Evolutionary conservation across 2,329 filamentous ascomycete genomes (phyloP).

Genomic region (Penicillium psychrosexuale): DNA sequence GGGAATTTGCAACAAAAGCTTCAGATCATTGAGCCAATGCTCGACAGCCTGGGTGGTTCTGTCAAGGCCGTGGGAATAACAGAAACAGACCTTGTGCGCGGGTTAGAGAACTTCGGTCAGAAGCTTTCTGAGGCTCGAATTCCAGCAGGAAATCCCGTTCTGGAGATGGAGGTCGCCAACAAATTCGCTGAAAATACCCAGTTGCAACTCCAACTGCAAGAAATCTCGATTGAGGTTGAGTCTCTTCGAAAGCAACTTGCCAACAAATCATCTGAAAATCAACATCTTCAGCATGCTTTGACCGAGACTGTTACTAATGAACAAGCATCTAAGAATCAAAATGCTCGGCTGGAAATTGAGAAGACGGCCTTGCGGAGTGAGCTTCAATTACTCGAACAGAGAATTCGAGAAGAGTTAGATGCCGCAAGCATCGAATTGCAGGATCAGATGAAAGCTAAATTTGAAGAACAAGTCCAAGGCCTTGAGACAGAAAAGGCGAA

Average conservation of each 20-base stretch:
- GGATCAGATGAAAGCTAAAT: conserved; percentile 27
- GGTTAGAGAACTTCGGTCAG: conserved; percentile 24
- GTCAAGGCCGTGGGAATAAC: conserved; percentile 24
- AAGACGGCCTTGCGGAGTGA: conserved; percentile 21
- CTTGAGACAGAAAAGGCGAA: conserved; percentile 27
- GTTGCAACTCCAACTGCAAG: conserved; percentile 27
- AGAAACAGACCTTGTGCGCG: conserved; percentile 27
- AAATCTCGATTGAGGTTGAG: conserved; percentile 16
- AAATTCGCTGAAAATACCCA: conserved; percentile 24
- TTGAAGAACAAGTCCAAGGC: conserved; percentile 30
- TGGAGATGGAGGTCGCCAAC: conserved; percentile 25
- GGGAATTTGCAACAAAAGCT: conserved; percentile 20
- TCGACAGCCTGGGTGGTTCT: conserved; percentile 18
- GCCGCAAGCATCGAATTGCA: conserved; percentile 30
- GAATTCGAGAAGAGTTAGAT: conserved; percentile 31
- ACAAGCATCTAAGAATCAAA: conserved; percentile 17
- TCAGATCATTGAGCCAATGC: conserved; percentile 13
- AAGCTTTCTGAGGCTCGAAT: conserved; percentile 21
- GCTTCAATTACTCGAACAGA: conserved; percentile 21
- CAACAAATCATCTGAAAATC: conserved; percentile 20
- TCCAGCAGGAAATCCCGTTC: conserved; percentile 15
- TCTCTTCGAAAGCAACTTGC: conserved; percentile 15
- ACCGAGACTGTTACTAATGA: conserved; percentile 15
- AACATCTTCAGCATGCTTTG: conserved; percentile 20
- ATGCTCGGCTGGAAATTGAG: conserved; percentile 22